Conservation (phyloP, 306 rosid species). For the Echinosophora koreensis region DNA sequence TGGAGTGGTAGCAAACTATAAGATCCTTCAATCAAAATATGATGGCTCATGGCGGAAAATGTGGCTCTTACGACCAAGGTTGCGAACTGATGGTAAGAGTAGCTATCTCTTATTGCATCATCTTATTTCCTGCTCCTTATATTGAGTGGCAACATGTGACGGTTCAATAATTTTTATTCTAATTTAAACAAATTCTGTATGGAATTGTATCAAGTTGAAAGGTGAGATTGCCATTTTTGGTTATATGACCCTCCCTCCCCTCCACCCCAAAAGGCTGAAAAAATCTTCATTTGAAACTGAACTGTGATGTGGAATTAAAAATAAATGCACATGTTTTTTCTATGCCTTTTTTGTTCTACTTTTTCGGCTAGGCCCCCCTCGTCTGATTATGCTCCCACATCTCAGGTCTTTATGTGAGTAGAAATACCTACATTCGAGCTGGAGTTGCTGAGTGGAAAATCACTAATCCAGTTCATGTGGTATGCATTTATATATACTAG, state of each 20-base stretch:
- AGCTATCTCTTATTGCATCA: slow-evolving; percentile 22
- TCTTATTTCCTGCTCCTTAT: slow-evolving; percentile 26
- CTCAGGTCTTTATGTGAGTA: slow-evolving; percentile 90
- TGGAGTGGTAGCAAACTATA: slow-evolving; percentile 82
- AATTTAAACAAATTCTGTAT: background rate
- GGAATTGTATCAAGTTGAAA: slow-evolving; percentile 7
- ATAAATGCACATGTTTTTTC: slow-evolving; percentile 8
- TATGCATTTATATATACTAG: slow-evolving; percentile 49
- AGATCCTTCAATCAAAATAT: slow-evolving; percentile 76
- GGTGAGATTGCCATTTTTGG: slow-evolving; percentile 3
- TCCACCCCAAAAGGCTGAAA: background rate
- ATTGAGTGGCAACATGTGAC: slow-evolving; percentile 4
- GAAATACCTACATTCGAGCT: slow-evolving; percentile 92
- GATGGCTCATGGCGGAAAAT: slow-evolving; percentile 93
- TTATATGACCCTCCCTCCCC: slow-evolving; percentile 5
- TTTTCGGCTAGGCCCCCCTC: slow-evolving; percentile 27
- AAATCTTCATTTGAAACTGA: background rate
- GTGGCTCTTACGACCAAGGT: slow-evolving; percentile 94
- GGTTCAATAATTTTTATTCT: slow-evolving; percentile 2
- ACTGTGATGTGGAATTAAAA: slow-evolving; percentile 18
- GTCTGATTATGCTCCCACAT: slow-evolving; percentile 44
- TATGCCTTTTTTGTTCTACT: slow-evolving; percentile 1
- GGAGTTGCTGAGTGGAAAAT: slow-evolving; percentile 95
- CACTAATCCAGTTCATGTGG: slow-evolving; percentile 94
- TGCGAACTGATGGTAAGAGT: slow-evolving; percentile 85